Evolutionary conservation across 2,329 filamentous ascomycete genomes (phyloP).

Genomic region (Podosphaera fusca): DNA sequence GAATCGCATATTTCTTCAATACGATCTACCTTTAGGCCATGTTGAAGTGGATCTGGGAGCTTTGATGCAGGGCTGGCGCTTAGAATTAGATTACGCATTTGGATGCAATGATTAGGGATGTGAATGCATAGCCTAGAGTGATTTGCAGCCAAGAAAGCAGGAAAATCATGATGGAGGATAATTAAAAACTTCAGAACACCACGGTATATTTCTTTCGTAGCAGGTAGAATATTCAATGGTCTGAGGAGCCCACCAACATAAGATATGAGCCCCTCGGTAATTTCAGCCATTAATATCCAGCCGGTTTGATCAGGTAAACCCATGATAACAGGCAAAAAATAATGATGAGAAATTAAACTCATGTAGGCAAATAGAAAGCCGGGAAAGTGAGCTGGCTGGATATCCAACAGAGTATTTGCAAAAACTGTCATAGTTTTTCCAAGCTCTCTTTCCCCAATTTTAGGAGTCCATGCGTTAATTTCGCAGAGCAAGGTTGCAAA

Average conservation of each 20-base stretch:
- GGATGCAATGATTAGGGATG: constrained; percentile 64
- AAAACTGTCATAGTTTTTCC: constrained; percentile 50
- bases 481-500: constrained; percentile 68
- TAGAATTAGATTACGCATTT: constrained; percentile 72
- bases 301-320: constrained; percentile 42
- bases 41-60: constrained; percentile 49
- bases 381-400: constrained; percentile 58
- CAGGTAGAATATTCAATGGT: constrained; percentile 39
- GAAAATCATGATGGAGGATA: constrained; percentile 79
- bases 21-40: constrained; percentile 52
- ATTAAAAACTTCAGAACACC: constrained; percentile 63
- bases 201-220: constrained; percentile 66
- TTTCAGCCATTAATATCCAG: constrained; percentile 52
- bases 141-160: constrained; percentile 76
- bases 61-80: constrained; percentile 47
- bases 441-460: constrained; percentile 36
- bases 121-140: constrained; percentile 61
- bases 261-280: constrained; percentile 47
- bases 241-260: constrained; percentile 67
- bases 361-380: constrained; percentile 76
- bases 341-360: constrained; percentile 57
- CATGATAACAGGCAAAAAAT: constrained; percentile 61
- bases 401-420: constrained; percentile 43
- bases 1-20: constrained; percentile 50
- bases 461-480: constrained; percentile 33